These are phyloP conservation scores for Strobilomyces confusus DNA, from an alignment of 768 basidiomycete species.

Conservation along the genomic window DNA sequence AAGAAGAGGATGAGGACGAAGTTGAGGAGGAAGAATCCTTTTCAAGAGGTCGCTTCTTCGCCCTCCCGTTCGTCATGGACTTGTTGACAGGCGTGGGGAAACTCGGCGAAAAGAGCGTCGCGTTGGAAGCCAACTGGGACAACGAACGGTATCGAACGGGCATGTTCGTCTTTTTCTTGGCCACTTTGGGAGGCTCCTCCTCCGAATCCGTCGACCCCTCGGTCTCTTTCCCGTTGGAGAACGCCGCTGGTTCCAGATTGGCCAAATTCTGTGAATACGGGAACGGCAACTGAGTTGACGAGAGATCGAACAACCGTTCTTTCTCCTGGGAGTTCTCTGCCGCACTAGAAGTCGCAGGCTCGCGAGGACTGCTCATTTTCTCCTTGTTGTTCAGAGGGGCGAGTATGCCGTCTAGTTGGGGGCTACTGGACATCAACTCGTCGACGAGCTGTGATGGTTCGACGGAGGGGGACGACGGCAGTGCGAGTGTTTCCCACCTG, in stretches of 20 bases:
- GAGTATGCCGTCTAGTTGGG: slow-evolving; percentile 4
- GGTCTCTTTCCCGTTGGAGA: slow-evolving; percentile 34
- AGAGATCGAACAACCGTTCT: slow-evolving; percentile 45
- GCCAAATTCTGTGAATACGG: slow-evolving; percentile 48
- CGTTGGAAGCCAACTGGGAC: slow-evolving; percentile 46
- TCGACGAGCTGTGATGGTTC: slow-evolving; percentile 25
- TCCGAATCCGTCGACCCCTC: slow-evolving; percentile 29
- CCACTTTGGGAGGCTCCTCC: slow-evolving; percentile 2
- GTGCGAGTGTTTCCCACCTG: slow-evolving; percentile 31
- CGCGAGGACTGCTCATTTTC: not conserved
- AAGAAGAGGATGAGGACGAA: slow-evolving; percentile 36
- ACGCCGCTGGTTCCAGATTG: slow-evolving; percentile 3
- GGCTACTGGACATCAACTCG: slow-evolving; percentile 35
- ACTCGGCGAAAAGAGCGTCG: slow-evolving; percentile 34
- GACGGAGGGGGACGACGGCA: slow-evolving; percentile 25
- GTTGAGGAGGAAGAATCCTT: slow-evolving; percentile 30
- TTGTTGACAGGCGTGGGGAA: slow-evolving; percentile 32
- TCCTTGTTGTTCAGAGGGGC: slow-evolving; percentile 10
- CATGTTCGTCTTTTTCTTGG: slow-evolving; percentile 19
- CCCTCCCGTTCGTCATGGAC: slow-evolving; percentile 24
- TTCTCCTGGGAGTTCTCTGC: slow-evolving; percentile 2
- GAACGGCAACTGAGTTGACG: slow-evolving; percentile 50
- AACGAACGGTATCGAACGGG: slow-evolving; percentile 40
- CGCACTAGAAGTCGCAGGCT: not conserved
- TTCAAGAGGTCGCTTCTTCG: slow-evolving; percentile 13